A percentile compares a stretch with the other conserved stretches of the same genome.
phyloP scores from a whole-genome alignment of 23 red algal genomes.

The Pyropia yezoensis region DNA sequence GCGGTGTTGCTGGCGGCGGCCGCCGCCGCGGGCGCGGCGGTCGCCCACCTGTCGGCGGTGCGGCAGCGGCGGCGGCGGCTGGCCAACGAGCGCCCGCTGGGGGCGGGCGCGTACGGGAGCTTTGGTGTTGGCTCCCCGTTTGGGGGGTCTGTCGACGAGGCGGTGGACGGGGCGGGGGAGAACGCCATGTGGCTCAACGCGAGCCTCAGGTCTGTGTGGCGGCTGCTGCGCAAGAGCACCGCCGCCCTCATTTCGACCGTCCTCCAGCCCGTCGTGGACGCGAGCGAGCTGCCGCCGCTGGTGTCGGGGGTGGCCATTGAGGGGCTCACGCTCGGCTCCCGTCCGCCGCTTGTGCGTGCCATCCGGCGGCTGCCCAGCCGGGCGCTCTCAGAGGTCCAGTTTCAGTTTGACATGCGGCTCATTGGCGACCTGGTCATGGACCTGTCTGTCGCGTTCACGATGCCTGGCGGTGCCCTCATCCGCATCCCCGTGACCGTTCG shows the following conservation, averaged over 20 bases:
- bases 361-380: slow-evolving; percentile 44
- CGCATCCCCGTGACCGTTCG: slow-evolving; percentile 22
- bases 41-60: too few relatives aligned
- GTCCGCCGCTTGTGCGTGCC: slow-evolving; percentile 26
- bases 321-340: slow-evolving; percentile 22
- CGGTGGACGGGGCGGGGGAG: too few relatives aligned
- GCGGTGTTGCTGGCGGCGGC: too few relatives aligned
- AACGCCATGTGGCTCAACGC: too few relatives aligned
- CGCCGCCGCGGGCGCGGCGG: too few relatives aligned
- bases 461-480: background rate
- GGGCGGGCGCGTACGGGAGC: too few relatives aligned
- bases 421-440: slow-evolving; percentile 36
- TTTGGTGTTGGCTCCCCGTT: too few relatives aligned
- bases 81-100: too few relatives aligned
- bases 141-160: too few relatives aligned
- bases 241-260: slow-evolving; percentile 11
- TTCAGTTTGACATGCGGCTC: slow-evolving; percentile 14
- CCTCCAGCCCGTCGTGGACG: slow-evolving; percentile 41
- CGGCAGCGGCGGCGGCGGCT: too few relatives aligned
- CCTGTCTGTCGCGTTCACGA: slow-evolving; percentile 5
- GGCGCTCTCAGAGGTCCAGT: slow-evolving; percentile 41
- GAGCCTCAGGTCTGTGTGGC: slow-evolving; percentile 37
- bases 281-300: slow-evolving; percentile 20
- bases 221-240: slow-evolving; percentile 44
- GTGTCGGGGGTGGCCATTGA: slow-evolving; percentile 26